Evolutionary conservation across 176 grass and related monocot genomes (phyloP), one percentile per base, ranked within the genome.

Genomic region (Cocos nucifera): DNA sequence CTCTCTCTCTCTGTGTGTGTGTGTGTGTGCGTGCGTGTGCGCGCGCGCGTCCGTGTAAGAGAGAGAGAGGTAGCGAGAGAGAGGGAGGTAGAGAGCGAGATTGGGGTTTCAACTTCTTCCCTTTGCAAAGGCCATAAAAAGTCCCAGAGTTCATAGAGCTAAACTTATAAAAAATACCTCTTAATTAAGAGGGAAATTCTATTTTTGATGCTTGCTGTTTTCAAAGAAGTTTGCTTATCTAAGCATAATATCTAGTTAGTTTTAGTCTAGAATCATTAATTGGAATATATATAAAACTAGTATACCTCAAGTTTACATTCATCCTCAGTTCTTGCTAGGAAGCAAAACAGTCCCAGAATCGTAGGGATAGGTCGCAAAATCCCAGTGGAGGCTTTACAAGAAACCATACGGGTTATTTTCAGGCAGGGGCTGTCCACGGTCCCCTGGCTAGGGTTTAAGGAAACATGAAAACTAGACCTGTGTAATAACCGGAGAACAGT

Each of bases 171-270:
- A 27, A 28, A 61, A 14, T 44, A 61, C 27, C 15, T 10, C 58
- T 39, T 32, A 61, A 15, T 14, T 21, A 22, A 56, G 6, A 35
- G 2, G 24, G 5, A 19, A 35, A 27, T 39, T 61, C 58, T 18
- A 30, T 25, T 39, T 61, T 61, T 61, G 58, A 61, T 61, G 27
- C 15, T 61, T 29, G 28, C n/a, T 39, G 28, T 27, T 39, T 61
- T 16, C 28, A 9, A 17, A 35, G 2, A 29, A 18, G n/a, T 29
- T 29, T 61, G 25, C 58, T 61, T 39, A 17, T 39, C 9, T 30
- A 32, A 6, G 17, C 18, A 27, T 17, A 39, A 61, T n/a, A 26
- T 29, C 27, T 18, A 27, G 20, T 56, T 61, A 39, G 10, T 44
- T 44, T 44, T 61, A 30, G 6, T 30, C 10, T 44, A 44, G 35